Evolutionary conservation across 768 basidiomycete species (phyloP).

Genomic region (Paxillus involutus): DNA sequence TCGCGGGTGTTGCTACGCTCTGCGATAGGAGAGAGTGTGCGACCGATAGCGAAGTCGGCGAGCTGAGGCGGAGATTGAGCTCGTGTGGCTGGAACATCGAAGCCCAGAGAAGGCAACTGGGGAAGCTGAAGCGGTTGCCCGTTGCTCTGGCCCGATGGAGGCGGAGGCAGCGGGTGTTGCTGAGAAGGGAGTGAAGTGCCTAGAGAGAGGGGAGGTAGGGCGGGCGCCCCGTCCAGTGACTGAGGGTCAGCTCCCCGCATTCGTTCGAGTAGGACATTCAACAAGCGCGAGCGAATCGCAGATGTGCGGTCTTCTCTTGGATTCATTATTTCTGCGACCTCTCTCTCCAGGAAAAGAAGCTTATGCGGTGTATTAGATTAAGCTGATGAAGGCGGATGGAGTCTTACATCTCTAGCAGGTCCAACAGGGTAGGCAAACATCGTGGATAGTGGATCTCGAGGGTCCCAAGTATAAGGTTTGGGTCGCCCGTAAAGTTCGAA

Average conservation of each 20-base stretch:
- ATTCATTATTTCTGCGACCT: constrained; percentile 75
- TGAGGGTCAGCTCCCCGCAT: constrained; percentile 46
- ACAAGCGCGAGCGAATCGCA: constrained; percentile 58
- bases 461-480: constrained; percentile 85
- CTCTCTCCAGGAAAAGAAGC: constrained; percentile 87
- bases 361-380: constrained; percentile 32
- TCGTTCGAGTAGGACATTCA: constrained; percentile 60
- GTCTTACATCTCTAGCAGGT: constrained; percentile 73
- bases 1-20: constrained; percentile 43
- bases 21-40: constrained; percentile 64
- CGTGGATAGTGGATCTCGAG: constrained; percentile 73
- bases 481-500: constrained; percentile 91
- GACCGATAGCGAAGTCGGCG: constrained; percentile 21
- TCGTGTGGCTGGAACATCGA: constrained; percentile 32
- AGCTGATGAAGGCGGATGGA: background rate
- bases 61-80: constrained; percentile 13
- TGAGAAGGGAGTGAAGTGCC: constrained; percentile 13
- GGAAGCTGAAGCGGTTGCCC: constrained; percentile 25
- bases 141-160: constrained; percentile 13
- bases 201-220: constrained; percentile 18
- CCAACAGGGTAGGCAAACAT: constrained; percentile 97
- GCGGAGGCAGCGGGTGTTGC: constrained; percentile 27
- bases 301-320: constrained; percentile 79
- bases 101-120: constrained; percentile 63
- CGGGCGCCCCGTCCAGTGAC: constrained; percentile 8